Evolutionary conservation across 2,329 filamentous ascomycete species (phyloP).

Genomic region (Aspergillus tubingensis): DNA sequence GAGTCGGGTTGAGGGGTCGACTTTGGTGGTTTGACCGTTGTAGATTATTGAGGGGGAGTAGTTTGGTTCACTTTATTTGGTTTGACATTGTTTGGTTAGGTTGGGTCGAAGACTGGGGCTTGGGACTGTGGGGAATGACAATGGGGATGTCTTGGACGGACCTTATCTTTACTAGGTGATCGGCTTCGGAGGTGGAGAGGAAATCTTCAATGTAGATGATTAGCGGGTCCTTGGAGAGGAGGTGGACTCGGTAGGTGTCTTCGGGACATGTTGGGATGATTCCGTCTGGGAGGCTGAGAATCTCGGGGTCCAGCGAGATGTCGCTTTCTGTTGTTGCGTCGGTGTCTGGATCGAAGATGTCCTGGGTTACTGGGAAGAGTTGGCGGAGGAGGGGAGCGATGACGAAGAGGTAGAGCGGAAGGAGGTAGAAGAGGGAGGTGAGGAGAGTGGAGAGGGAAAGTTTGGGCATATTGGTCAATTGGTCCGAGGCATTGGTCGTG

Average conservation of each 20-base stretch:
- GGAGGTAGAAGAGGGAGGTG: constrained; percentile 38
- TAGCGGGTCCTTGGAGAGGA: constrained; percentile 57
- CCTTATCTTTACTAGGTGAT: constrained; percentile 57
- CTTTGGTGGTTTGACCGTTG: constrained; percentile 49
- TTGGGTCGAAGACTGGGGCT: too few species aligned
- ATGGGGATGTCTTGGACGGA: constrained; percentile 29
- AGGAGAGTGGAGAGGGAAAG: constrained; percentile 32
- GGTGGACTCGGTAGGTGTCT: constrained; percentile 43
- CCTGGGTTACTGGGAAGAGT: constrained; percentile 21
- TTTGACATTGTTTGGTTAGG: neutral
- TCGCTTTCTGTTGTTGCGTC: constrained; percentile 15
- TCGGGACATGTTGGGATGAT: constrained; percentile 28
- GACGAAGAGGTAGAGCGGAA: constrained; percentile 41
- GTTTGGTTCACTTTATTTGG: constrained; percentile 34
- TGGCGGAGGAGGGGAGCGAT: constrained; percentile 35
- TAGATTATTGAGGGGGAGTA: constrained; percentile 59
- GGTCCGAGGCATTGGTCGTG: neutral
- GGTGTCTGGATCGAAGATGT: constrained; percentile 10
- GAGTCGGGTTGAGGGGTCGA: constrained; percentile 53
- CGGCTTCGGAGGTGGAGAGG: constrained; percentile 50
- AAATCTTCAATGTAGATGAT: constrained; percentile 62
- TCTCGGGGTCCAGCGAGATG: constrained; percentile 25
- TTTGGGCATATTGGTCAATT: constrained; percentile 16
- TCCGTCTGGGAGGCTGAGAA: constrained; percentile 40
- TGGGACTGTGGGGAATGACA: neutral